These are phyloP conservation scores for Xenoacremonium recifei DNA, from an alignment of 2,329 filamentous ascomycete genomes.

Conservation along the genomic window DNA sequence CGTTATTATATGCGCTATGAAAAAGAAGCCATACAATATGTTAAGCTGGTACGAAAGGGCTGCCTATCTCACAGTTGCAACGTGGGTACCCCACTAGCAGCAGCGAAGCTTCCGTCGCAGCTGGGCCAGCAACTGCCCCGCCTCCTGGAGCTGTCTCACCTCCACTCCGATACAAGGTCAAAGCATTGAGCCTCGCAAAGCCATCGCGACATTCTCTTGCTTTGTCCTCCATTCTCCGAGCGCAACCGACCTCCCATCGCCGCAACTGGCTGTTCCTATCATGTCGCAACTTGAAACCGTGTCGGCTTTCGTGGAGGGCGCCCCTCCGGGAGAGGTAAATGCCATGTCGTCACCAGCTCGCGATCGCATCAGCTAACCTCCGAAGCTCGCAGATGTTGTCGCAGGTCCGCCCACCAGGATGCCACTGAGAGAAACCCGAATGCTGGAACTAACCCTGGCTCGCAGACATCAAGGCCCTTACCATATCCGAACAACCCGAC, in stretches of 20 bases:
- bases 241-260: slow-evolving; percentile 5
- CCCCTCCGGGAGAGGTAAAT: slow-evolving; percentile 91
- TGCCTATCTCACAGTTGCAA: background rate
- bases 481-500: slow-evolving; percentile 64
- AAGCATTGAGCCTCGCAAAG: slow-evolving; percentile 1
- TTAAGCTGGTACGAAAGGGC: slow-evolving; percentile 4
- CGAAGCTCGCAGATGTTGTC: slow-evolving; percentile 81
- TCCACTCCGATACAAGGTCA: slow-evolving; percentile 5
- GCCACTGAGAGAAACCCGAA: too few species aligned
- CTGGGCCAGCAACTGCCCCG: slow-evolving; percentile 18
- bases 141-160: slow-evolving; percentile 13
- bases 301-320: slow-evolving; percentile 88
- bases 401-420: slow-evolving; percentile 73
- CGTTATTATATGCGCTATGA: too few species aligned
- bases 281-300: slow-evolving; percentile 47
- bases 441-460: too few species aligned
- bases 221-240: background rate
- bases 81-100: slow-evolving; percentile 12
- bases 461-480: slow-evolving; percentile 85
- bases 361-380: slow-evolving; percentile 31
- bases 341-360: slow-evolving; percentile 13
- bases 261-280: slow-evolving; percentile 9
- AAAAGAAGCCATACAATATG: background rate
- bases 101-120: background rate
- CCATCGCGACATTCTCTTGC: background rate